A percentile compares a stretch with the other conserved stretches of the same genome.
Conservation (phyloP, 306 rosid genomes). For the Geum urbanum region DNA sequence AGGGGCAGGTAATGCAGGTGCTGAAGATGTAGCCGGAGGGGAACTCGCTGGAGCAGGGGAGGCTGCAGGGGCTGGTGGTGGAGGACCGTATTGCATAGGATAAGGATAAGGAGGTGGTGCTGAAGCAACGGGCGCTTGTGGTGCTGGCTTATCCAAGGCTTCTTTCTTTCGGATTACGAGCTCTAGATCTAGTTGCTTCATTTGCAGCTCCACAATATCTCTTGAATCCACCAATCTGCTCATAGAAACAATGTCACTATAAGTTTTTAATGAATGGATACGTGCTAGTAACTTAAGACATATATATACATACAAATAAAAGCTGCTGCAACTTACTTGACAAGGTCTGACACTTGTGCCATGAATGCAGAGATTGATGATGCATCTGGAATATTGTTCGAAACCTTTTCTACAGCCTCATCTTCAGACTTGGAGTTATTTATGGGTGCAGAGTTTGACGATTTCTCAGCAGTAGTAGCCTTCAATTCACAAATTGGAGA, state of each 20-base stretch:
- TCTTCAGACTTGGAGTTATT: constrained; percentile 34
- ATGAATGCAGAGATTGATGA: constrained; percentile 60
- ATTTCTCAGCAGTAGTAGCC: constrained; percentile 43
- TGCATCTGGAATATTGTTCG: constrained; percentile 37
- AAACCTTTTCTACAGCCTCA: constrained; percentile 29
- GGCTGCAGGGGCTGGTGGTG: constrained; percentile 32
- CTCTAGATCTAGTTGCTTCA: constrained; percentile 77
- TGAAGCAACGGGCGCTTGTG: constrained; percentile 18
- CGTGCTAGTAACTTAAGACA: not conserved
- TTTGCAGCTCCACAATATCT: constrained; percentile 78
- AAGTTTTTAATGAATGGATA: not conserved
- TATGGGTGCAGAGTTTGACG: constrained; percentile 61
- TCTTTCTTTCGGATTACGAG: constrained; percentile 65
- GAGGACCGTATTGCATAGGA: constrained; percentile 33
- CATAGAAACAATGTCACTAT: constrained; percentile 21
- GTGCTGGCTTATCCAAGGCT: constrained; percentile 67
- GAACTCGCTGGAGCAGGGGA: constrained; percentile 46
- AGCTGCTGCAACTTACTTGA: constrained; percentile 54
- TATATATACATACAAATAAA: not conserved
- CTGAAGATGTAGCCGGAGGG: constrained; percentile 36
- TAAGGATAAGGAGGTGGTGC: constrained; percentile 37
- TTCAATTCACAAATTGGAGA: constrained; percentile 18
- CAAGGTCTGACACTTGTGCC: constrained; percentile 74
- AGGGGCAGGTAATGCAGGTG: constrained; percentile 51
- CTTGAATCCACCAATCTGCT: constrained; percentile 85